Conservation (phyloP, 352 stramenopile genomes). For the Globisporangium viniferum region DNA sequence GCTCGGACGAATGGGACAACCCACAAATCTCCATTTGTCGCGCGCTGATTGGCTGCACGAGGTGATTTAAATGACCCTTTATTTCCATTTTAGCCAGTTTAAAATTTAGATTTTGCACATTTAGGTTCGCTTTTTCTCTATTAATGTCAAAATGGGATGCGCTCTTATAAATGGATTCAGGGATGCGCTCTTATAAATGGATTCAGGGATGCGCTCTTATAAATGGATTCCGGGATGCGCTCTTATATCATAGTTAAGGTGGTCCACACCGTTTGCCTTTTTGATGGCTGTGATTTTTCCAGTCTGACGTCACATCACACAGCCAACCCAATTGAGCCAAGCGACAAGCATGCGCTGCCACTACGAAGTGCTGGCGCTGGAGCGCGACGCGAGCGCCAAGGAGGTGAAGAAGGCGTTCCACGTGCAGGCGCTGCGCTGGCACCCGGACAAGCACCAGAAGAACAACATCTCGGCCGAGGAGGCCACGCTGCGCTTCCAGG, state of each 20-base stretch:
- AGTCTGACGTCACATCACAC: neutral
- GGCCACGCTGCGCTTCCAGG: constrained; percentile 77
- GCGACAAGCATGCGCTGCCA: constrained; percentile 59
- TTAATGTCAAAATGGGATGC: no score
- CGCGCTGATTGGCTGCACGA: no score
- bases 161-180: no score
- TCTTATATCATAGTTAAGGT: neutral
- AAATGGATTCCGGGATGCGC: neutral
- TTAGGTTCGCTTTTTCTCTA: no score
- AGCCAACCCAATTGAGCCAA: neutral
- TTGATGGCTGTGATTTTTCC: neutral
- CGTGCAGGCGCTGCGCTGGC: constrained; percentile 70
- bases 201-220: no score
- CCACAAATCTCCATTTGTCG: no score
- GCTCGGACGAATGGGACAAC: no score
- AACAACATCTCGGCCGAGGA: constrained; percentile 70
- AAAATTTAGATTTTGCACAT: no score
- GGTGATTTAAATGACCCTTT: no score
- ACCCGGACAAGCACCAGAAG: constrained; percentile 85
- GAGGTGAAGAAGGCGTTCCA: constrained; percentile 84
- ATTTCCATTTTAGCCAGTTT: no score
- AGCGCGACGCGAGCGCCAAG: constrained; percentile 43
- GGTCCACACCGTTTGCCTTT: neutral
- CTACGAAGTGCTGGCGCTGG: constrained; percentile 77
- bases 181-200: no score